phyloP scores from a whole-genome alignment of 2,329 filamentous ascomycete genomes.

The Trichoderma brevicompactum region DNA sequence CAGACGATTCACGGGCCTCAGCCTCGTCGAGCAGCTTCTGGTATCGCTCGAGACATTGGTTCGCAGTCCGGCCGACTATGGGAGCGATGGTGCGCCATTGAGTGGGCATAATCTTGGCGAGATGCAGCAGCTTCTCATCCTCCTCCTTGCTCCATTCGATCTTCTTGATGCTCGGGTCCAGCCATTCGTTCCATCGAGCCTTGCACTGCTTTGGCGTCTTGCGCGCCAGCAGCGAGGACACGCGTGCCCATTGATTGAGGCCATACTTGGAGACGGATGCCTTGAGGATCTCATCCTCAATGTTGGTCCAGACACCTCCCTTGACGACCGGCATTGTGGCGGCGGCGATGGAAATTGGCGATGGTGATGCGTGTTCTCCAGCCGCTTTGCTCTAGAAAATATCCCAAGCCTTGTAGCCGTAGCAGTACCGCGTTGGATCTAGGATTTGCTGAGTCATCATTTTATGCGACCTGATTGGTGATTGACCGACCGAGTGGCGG shows the following conservation, averaged over 20 bases:
- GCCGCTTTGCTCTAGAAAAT: slow-evolving; percentile 36
- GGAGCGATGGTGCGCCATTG: slow-evolving; percentile 99
- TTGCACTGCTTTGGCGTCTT: slow-evolving; percentile 99
- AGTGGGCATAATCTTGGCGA: slow-evolving; percentile 98
- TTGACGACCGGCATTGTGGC: slow-evolving; percentile 71
- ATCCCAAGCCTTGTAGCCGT: slow-evolving; percentile 32
- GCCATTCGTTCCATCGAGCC: slow-evolving; percentile 96
- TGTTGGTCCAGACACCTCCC: slow-evolving; percentile 76
- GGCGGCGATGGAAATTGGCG: slow-evolving; percentile 34
- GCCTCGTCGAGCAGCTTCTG: slow-evolving; percentile 96
- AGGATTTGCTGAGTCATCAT: slow-evolving; percentile 30
- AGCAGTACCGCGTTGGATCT: slow-evolving; percentile 12
- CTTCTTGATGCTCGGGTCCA: slow-evolving; percentile 97
- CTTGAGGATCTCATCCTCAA: slow-evolving; percentile 96
- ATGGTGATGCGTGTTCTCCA: slow-evolving; percentile 22
- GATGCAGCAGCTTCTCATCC: slow-evolving; percentile 93
- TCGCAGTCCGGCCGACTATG: slow-evolving; percentile 93
- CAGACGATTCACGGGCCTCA: slow-evolving; percentile 83
- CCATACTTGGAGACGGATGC: slow-evolving; percentile 94
- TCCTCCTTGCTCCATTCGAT: slow-evolving; percentile 99
- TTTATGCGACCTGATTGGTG: background rate
- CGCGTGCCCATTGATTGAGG: slow-evolving; percentile 96
- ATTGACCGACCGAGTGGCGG: background rate
- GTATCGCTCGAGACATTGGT: slow-evolving; percentile 95
- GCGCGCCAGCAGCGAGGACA: slow-evolving; percentile 92